Evolutionary conservation across 768 basidiomycete species (phyloP).

Genomic region (Rhizopogon vulgaris): DNA sequence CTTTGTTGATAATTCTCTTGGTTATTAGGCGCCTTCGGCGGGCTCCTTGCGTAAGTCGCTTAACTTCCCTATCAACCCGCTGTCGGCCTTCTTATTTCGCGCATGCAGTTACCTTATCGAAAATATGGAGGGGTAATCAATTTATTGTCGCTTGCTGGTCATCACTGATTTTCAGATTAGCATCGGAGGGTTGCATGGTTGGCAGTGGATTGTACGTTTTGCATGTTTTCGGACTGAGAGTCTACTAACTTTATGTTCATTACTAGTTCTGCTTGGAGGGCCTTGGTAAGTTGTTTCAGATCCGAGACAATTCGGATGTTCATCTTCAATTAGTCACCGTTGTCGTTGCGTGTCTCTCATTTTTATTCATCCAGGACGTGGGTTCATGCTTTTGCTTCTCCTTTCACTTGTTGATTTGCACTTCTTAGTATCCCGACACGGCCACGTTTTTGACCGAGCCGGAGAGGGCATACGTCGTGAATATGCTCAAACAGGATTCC

Average conservation of each 20-base stretch:
- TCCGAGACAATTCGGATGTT: neutral
- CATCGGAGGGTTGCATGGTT: constrained; percentile 26
- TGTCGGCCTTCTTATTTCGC: neutral
- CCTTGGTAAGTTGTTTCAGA: constrained; percentile 11
- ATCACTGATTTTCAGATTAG: neutral
- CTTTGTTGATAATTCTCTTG: neutral
- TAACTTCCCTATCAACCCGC: neutral
- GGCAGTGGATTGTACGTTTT: constrained; percentile 31
- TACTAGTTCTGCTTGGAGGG: constrained; percentile 28
- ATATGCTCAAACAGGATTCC: constrained; percentile 38
- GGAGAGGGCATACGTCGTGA: constrained; percentile 34
- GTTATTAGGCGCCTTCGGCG: constrained; percentile 38
- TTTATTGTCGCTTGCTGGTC: constrained; percentile 12
- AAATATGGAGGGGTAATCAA: constrained; percentile 27
- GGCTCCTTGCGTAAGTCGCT: constrained; percentile 36
- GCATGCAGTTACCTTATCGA: constrained; percentile 28
- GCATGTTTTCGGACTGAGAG: neutral
- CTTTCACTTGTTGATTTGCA: neutral
- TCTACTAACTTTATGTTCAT: neutral
- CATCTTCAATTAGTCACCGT: constrained; percentile 15
- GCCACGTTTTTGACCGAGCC: constrained; percentile 45
- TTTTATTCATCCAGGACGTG: constrained; percentile 51
- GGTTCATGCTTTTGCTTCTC: constrained; percentile 5
- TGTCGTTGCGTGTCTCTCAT: constrained; percentile 19
- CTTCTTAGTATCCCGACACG: constrained; percentile 46